Conservation (phyloP, 768 basidiomycete genomes). For the Mycena vulgaris region DNA sequence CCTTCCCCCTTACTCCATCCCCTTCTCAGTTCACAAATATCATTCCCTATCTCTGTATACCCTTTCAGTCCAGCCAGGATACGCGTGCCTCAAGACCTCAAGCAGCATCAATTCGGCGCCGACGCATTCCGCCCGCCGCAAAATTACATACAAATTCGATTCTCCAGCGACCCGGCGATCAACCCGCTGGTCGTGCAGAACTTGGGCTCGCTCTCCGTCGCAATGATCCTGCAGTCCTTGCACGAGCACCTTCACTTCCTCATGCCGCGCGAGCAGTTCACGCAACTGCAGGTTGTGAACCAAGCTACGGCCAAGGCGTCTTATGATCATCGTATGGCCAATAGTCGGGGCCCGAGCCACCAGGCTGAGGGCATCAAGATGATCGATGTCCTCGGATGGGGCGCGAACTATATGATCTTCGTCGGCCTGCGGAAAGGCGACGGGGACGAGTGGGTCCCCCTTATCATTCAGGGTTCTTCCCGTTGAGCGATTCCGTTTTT, state of each 20-base stretch:
- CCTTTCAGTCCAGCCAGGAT: slow-evolving; percentile 26
- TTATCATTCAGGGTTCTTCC: no score
- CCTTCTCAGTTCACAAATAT: slow-evolving; percentile 13
- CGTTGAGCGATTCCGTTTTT: neutral
- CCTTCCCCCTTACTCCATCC: slow-evolving; percentile 17
- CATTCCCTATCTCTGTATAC: slow-evolving; percentile 24
- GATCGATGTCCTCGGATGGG: slow-evolving; percentile 32
- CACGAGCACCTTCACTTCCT: slow-evolving; percentile 23
- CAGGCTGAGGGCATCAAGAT: slow-evolving; percentile 12
- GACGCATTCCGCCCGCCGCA: slow-evolving; percentile 20
- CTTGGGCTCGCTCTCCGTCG: slow-evolving; percentile 11
- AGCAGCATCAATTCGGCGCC: neutral
- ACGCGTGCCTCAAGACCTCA: slow-evolving; percentile 37
- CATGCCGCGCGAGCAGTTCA: slow-evolving; percentile 1
- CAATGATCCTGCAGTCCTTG: slow-evolving; percentile 15
- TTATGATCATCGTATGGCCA: neutral
- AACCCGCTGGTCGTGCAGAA: slow-evolving; percentile 17
- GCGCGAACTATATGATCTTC: neutral
- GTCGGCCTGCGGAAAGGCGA: slow-evolving; percentile 21
- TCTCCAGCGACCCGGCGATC: slow-evolving; percentile 10
- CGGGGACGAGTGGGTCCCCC: slow-evolving; percentile 10
- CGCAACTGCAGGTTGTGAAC: neutral
- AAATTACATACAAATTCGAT: slow-evolving; percentile 25
- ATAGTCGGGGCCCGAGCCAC: neutral
- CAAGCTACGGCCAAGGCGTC: neutral